These are phyloP conservation scores for Condylostoma magnum DNA, from an alignment of 169 alveolate species.

Conservation along the genomic window DNA sequence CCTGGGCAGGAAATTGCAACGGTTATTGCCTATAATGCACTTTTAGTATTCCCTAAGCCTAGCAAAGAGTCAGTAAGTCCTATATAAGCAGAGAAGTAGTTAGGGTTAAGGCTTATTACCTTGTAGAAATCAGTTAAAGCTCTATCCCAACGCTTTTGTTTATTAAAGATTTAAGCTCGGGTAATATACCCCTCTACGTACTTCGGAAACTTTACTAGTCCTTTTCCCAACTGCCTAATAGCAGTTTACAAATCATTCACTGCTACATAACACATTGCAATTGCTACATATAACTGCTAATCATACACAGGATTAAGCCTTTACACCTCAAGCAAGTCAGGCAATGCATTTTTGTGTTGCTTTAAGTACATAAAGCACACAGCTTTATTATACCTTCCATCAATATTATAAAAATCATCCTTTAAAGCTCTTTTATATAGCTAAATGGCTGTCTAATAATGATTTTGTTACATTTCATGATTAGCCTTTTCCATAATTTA, in stretches of 20 bases:
- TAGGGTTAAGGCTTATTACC: conserved; percentile 1
- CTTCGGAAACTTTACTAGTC: conserved; percentile 52
- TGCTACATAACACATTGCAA: conserved; percentile 12
- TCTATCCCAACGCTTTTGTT: conserved; percentile 24
- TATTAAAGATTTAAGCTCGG: conserved; percentile 43
- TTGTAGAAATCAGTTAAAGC: conserved; percentile 45
- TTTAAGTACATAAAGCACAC: not conserved
- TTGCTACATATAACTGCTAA: not conserved
- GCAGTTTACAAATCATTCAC: conserved; percentile 39
- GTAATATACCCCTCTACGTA: conserved; percentile 52
- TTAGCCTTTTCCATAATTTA: not conserved
- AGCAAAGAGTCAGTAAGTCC: conserved; percentile 6
- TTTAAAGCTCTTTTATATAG: not conserved
- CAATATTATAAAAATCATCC: conserved; percentile 12
- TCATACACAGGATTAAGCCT: not conserved
- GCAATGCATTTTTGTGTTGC: conserved; percentile 18
- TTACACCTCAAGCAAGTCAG: not conserved
- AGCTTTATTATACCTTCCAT: not conserved
- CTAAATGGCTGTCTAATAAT: not conserved
- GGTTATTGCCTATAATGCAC: not conserved
- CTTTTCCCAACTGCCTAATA: conserved; percentile 41
- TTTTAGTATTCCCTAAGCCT: conserved; percentile 11
- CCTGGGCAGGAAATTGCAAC: not conserved
- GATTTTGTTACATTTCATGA: not conserved
- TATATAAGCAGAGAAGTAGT: conserved; percentile 1